These are phyloP conservation scores for Globisporangium alternatum DNA, from an alignment of 352 stramenopile species.

Conservation along the genomic window DNA sequence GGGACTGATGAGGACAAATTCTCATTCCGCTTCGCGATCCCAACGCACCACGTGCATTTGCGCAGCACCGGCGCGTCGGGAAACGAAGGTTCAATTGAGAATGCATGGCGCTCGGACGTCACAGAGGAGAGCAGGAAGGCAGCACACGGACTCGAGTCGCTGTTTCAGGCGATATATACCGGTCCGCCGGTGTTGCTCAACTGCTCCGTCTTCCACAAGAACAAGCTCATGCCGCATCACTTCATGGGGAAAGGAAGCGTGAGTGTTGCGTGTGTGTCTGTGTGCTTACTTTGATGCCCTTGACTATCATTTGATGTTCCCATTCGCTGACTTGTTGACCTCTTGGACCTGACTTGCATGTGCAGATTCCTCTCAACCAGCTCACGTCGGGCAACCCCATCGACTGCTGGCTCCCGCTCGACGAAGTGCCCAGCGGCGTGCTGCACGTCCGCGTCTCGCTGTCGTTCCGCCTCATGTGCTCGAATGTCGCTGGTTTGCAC, in stretches of 20 bases:
- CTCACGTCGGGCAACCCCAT: conserved; percentile 62
- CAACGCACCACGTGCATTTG: conserved; percentile 58
- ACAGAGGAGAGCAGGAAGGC: conserved; percentile 30
- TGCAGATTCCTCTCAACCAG: conserved; percentile 42
- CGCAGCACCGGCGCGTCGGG: conserved; percentile 9
- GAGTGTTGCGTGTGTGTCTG: background rate
- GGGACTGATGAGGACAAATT: conserved; percentile 49
- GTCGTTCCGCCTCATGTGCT: conserved; percentile 85
- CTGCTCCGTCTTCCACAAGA: conserved; percentile 77
- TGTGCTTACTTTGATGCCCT: background rate
- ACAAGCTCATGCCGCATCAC: conserved; percentile 69
- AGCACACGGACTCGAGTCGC: conserved; percentile 44
- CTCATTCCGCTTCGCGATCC: conserved; percentile 72
- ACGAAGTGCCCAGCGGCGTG: conserved; percentile 50
- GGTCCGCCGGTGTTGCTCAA: conserved; percentile 56
- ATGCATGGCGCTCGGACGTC: conserved; percentile 44
- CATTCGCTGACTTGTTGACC: background rate
- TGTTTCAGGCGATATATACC: conserved; percentile 61
- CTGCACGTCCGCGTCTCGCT: conserved; percentile 60
- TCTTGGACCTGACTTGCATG: background rate
- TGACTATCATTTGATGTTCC: background rate
- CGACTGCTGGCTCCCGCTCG: conserved; percentile 66
- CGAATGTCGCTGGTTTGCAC: conserved; percentile 27
- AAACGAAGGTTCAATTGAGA: conserved; percentile 7
- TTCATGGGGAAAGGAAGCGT: conserved; percentile 74